Evolutionary conservation across 345 rosid species (phyloP).

Genomic region (Iberis pinnata): DNA sequence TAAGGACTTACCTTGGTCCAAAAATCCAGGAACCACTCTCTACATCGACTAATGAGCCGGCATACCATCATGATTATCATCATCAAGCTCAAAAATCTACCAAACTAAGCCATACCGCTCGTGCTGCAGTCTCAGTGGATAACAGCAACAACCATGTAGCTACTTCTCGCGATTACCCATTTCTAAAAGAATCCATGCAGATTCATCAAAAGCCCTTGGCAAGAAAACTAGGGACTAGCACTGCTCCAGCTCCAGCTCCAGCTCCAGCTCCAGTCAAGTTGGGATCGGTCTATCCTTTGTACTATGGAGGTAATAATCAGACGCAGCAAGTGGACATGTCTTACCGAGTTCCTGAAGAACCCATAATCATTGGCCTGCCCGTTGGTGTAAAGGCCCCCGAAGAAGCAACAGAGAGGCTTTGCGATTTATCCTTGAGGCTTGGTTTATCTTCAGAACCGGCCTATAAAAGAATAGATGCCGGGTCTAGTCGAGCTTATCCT

Average conservation of each 20-base stretch:
- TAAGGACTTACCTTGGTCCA: constrained; percentile 72
- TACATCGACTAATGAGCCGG: constrained; percentile 32
- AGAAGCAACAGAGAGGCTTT: constrained; percentile 36
- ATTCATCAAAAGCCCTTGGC: constrained; percentile 27
- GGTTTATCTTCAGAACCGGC: constrained; percentile 51
- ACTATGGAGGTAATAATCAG: constrained; percentile 46
- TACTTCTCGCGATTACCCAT: constrained; percentile 37
- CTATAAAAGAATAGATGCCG: constrained; percentile 32
- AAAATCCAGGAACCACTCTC: constrained; percentile 49
- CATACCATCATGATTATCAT: constrained; percentile 30
- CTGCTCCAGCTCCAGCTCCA: background rate
- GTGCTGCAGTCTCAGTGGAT: constrained; percentile 17
- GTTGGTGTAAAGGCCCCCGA: constrained; percentile 41
- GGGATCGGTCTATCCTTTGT: constrained; percentile 68
- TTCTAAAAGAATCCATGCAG: constrained; percentile 35
- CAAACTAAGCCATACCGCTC: constrained; percentile 12
- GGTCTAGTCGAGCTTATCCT: constrained; percentile 32
- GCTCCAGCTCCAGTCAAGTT: constrained; percentile 20
- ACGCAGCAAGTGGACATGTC: constrained; percentile 32
- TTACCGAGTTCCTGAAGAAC: constrained; percentile 34
- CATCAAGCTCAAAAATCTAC: constrained; percentile 19
- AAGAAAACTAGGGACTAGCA: constrained; percentile 34
- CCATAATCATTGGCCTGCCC: constrained; percentile 68
- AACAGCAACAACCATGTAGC: constrained; percentile 19
- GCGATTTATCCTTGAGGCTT: constrained; percentile 81